A percentile compares a stretch with the other conserved stretches of the same genome.
Conservation (phyloP, 2,329 filamentous ascomycete genomes). For the Ascochyta pisi region DNA sequence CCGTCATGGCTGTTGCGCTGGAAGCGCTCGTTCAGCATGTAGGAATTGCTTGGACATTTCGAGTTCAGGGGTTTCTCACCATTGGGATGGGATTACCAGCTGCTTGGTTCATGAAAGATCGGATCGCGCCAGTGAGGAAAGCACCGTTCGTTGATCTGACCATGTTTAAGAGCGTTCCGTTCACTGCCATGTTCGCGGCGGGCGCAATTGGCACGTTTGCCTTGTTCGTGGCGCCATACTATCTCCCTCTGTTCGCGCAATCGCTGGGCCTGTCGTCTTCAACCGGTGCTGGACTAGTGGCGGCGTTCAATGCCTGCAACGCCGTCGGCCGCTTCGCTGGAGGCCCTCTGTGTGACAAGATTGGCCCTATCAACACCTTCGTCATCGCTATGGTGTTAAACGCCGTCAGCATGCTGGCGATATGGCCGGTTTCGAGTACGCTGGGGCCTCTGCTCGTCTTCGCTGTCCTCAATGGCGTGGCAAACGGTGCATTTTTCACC, state of each 20-base stretch:
- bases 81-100: conserved; percentile 34
- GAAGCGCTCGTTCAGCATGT: conserved; percentile 34
- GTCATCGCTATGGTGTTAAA: conserved; percentile 35
- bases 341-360: conserved; percentile 37
- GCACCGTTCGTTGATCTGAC: conserved; percentile 31
- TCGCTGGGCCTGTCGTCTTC: conserved; percentile 30
- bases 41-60: conserved; percentile 38
- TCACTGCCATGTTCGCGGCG: conserved; percentile 29
- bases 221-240: conserved; percentile 38
- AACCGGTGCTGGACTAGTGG: conserved; percentile 34
- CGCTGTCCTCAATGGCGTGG: conserved; percentile 35
- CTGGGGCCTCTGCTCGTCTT: conserved; percentile 33
- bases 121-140: conserved; percentile 21
- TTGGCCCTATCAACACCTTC: conserved; percentile 42
- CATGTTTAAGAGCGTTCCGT: conserved; percentile 34
- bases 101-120: conserved; percentile 35
- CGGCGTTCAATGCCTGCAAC: conserved; percentile 37
- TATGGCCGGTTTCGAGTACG: conserved; percentile 37
- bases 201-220: conserved; percentile 36
- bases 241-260: conserved; percentile 35
- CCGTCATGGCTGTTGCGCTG: conserved; percentile 32
- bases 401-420: conserved; percentile 38
- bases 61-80: conserved; percentile 31
- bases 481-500: conserved; percentile 39
- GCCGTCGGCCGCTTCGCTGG: conserved; percentile 35